Conservation (phyloP, 345 rosid species). For the Odontarrhena argentea region DNA sequence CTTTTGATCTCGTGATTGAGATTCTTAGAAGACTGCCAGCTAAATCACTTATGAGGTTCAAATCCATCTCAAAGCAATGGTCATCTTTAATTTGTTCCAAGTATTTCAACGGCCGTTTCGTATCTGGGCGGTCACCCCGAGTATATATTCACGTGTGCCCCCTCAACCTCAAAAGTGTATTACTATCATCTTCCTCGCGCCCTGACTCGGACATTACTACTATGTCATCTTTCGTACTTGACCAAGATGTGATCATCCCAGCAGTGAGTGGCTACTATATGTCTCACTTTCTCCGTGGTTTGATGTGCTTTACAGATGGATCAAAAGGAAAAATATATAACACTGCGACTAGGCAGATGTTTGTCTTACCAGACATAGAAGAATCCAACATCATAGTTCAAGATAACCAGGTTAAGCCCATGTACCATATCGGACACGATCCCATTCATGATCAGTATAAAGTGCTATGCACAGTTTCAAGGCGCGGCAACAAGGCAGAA, state of each 20-base stretch:
- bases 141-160: no score
- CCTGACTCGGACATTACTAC: background rate
- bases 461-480: constrained; percentile 23
- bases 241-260: background rate
- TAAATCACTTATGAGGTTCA: no score
- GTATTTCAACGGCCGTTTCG: no score
- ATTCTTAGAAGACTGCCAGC: no score
- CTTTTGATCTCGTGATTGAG: no score
- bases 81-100: no score
- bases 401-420: background rate
- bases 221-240: background rate
- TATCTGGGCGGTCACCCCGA: no score
- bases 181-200: background rate
- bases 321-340: background rate
- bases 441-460: constrained; percentile 25
- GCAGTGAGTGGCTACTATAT: background rate
- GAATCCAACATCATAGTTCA: background rate
- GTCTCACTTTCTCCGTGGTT: constrained; percentile 10
- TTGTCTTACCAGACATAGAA: constrained; percentile 5
- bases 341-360: constrained; percentile 24
- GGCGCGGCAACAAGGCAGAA: no score
- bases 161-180: background rate
- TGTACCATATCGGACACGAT: constrained; percentile 13
- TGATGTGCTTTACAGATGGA: background rate
- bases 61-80: no score